Evolutionary conservation across 1,284 basidiomycete genomes (phyloP).

Genomic region (Irpex rosettiformis): DNA sequence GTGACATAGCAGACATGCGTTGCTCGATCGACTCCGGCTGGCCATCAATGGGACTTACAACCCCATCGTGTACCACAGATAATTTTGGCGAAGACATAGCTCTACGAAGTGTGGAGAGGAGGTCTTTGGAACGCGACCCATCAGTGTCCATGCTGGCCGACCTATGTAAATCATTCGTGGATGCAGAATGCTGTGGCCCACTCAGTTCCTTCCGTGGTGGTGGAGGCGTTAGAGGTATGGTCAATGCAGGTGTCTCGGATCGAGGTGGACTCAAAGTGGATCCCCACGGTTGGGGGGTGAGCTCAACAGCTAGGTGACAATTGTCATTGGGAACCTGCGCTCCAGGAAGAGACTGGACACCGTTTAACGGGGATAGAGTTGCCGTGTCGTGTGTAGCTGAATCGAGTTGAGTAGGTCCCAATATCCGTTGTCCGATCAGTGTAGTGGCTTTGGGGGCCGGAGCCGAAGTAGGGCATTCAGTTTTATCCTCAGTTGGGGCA

Average conservation of each 20-base stretch:
- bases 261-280: slow-evolving; percentile 25
- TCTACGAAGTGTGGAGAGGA: slow-evolving; percentile 19
- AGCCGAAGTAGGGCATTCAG: slow-evolving; percentile 17
- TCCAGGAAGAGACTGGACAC: slow-evolving; percentile 23
- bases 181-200: slow-evolving; percentile 48
- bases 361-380: slow-evolving; percentile 15
- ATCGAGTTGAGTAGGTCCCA: slow-evolving; percentile 20
- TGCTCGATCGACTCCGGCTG: slow-evolving; percentile 19
- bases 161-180: slow-evolving; percentile 48
- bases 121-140: slow-evolving; percentile 5
- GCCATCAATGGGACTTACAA: slow-evolving; percentile 13
- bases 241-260: slow-evolving; percentile 49
- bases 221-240: slow-evolving; percentile 65
- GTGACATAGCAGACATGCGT: slow-evolving; percentile 17
- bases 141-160: slow-evolving; percentile 8
- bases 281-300: not conserved
- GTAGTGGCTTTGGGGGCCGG: slow-evolving; percentile 16
- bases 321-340: slow-evolving; percentile 3
- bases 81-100: slow-evolving; percentile 23
- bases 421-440: slow-evolving; percentile 26
- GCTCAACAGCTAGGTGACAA: slow-evolving; percentile 20
- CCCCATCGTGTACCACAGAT: slow-evolving; percentile 15
- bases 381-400: slow-evolving; percentile 14
- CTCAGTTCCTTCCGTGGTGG: slow-evolving; percentile 52
- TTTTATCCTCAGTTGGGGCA: not conserved